Evolutionary conservation across 2,329 filamentous ascomycete species (phyloP), one percentile per base, ranked within the genome.

Genomic region (Cytospora leucostoma): DNA sequence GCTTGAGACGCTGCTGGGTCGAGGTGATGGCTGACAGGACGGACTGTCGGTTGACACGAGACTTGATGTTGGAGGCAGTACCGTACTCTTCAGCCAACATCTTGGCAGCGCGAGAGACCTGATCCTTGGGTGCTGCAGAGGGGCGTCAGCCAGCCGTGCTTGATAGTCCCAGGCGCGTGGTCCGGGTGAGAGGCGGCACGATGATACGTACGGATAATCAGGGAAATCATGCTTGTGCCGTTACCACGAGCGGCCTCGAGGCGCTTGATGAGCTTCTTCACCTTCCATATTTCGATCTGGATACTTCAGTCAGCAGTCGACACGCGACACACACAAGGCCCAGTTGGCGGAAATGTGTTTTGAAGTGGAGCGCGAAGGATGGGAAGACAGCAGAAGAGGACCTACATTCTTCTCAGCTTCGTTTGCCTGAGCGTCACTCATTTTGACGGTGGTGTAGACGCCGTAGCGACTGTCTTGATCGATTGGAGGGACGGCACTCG

Each of bases 71-170:
- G 73, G 93, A 97, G 66, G 95, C 96, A 65, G 95, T 99, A 76
- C 95, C 95, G 76, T 95, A 97, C 91, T 97, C 93, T 97, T 99
- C 95, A 83, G 96, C 96, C 89, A 99, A 90, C 95, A 99, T 99
- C 86, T 98, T 98, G 66, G 95, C 92, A 61, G 92, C 90, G 74
- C 93, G 90, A 53, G 95, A 98, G 68, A 99, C 87, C 81, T 99
- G 95, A 79, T 97, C 93, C 87, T 99, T 99, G 71, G 95, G 95
- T 66, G 95, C 92, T 96, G 73, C 65, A 12, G n/a, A 47, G 47
- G 68, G 52, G 13, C 37, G 54, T 65, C 66, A 70, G 68, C 70
- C 71, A 73, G 66, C 66, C 59, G 64, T 65, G 59, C 38, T 61
- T 63, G 51, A 19, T 50, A 38, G n/a, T 27, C 64, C 69, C 67